Evolutionary conservation across 139 green algal species (phyloP).

Genomic region (Eudorina sp.): DNA sequence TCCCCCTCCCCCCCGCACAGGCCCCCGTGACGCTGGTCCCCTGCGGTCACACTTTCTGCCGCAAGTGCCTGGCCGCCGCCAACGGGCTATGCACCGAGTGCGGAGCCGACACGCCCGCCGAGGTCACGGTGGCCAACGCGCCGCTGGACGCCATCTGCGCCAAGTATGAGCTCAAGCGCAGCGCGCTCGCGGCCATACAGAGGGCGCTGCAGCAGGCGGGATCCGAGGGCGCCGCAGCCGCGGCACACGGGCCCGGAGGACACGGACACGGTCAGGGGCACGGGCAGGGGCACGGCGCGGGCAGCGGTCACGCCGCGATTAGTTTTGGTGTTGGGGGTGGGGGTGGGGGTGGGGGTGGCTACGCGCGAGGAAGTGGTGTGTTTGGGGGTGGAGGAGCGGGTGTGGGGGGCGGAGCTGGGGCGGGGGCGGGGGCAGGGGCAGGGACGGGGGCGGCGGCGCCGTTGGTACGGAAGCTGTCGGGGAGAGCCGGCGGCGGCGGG

Average conservation of each 20-base stretch:
- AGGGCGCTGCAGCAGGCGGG: constrained; percentile 36
- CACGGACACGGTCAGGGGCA: not conserved
- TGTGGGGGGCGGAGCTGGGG: too few species aligned
- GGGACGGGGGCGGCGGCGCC: too few species aligned
- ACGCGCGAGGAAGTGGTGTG: too few species aligned
- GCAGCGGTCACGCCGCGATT: too few species aligned
- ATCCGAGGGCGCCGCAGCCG: not conserved
- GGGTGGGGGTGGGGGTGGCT: too few species aligned
- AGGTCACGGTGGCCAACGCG: constrained; percentile 18
- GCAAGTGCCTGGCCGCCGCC: constrained; percentile 42
- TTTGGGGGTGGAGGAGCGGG: too few species aligned
- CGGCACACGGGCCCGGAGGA: not conserved
- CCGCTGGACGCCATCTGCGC: constrained; percentile 55
- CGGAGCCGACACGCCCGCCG: constrained; percentile 22
- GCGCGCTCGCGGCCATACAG: constrained; percentile 46
- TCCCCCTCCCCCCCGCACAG: not conserved
- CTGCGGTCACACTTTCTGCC: constrained; percentile 59
- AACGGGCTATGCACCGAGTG: constrained; percentile 50
- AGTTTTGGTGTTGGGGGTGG: too few species aligned
- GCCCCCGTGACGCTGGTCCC: constrained; percentile 48
- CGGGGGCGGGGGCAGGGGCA: too few species aligned
- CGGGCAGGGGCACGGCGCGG: too few species aligned
- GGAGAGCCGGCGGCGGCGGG: too few species aligned
- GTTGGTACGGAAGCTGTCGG: too few species aligned
- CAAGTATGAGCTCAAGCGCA: constrained; percentile 55